A percentile compares a stretch with the other conserved stretches of the same genome.
phyloP scores from a whole-genome alignment of 1,284 basidiomycete genomes.

The Moesziomyces sp. region DNA sequence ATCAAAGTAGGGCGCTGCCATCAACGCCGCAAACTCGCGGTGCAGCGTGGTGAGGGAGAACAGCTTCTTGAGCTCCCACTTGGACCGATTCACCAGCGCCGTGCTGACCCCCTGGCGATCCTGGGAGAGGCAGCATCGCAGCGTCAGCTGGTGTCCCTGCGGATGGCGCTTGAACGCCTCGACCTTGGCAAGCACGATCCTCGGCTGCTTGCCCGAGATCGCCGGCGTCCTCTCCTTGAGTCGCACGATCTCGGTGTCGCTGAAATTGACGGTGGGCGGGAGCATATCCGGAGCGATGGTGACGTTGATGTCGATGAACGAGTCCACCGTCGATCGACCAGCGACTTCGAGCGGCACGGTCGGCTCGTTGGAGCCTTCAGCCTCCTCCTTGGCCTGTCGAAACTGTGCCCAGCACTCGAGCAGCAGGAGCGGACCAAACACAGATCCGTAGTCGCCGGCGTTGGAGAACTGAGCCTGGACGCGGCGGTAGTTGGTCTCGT shows the following conservation, averaged over 20 bases:
- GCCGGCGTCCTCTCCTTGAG: slow-evolving; percentile 84
- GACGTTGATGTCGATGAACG: slow-evolving; percentile 52
- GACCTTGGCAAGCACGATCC: slow-evolving; percentile 78
- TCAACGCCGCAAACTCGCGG: slow-evolving; percentile 89
- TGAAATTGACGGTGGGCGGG: slow-evolving; percentile 26
- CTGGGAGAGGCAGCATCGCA: slow-evolving; percentile 69
- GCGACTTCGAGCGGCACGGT: slow-evolving; percentile 44
- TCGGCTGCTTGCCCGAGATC: slow-evolving; percentile 73
- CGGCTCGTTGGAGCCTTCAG: slow-evolving; percentile 67
- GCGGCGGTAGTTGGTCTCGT: slow-evolving; percentile 28
- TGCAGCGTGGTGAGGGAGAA: slow-evolving; percentile 90
- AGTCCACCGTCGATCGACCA: slow-evolving; percentile 49
- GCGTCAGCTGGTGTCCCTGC: slow-evolving; percentile 70
- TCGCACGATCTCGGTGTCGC: slow-evolving; percentile 74
- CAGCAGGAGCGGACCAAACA: slow-evolving; percentile 88
- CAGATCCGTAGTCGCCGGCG: slow-evolving; percentile 77
- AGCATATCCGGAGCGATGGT: slow-evolving; percentile 37
- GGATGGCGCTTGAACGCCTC: slow-evolving; percentile 74
- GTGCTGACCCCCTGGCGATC: slow-evolving; percentile 68
- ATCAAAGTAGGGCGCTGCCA: slow-evolving; percentile 85
- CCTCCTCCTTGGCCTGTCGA: slow-evolving; percentile 77
- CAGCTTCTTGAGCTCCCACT: slow-evolving; percentile 83
- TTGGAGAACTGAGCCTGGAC: slow-evolving; percentile 76
- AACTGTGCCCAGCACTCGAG: slow-evolving; percentile 94
- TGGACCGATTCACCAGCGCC: slow-evolving; percentile 72